phyloP scores from a whole-genome alignment of 192 early-diverging fungal genomes.

The Lunasporangiospora selenospora region DNA sequence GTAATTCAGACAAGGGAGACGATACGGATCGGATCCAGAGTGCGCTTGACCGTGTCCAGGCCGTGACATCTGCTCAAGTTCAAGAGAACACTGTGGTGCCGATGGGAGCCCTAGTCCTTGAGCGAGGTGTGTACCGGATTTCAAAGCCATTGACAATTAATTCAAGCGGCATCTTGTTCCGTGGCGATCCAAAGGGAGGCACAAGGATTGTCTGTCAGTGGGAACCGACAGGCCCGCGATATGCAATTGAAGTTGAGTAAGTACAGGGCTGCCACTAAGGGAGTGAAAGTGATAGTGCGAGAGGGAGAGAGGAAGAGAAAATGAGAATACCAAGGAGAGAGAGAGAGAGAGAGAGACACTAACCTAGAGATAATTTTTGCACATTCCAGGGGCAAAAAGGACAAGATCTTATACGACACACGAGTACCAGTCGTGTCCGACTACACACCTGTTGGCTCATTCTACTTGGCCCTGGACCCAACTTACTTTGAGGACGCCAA shows the following conservation, averaged over 20 bases:
- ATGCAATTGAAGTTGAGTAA: constrained; percentile 45
- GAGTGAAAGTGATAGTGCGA: too few species aligned
- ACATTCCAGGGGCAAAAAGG: constrained; percentile 21
- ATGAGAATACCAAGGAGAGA: too few species aligned
- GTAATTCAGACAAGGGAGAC: constrained; percentile 28
- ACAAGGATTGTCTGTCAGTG: constrained; percentile 47
- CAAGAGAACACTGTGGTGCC: constrained; percentile 3
- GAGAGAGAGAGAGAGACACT: too few species aligned
- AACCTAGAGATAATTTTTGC: too few species aligned
- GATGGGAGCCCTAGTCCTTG: constrained; percentile 42
- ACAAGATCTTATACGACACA: constrained; percentile 27
- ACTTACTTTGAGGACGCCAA: constrained; percentile 6
- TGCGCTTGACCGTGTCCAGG: constrained; percentile 31
- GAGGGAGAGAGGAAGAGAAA: too few species aligned
- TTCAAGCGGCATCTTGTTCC: constrained; percentile 45
- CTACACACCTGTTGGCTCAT: constrained; percentile 50
- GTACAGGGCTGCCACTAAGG: too few species aligned
- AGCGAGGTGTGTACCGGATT: constrained; percentile 45
- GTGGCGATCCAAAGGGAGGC: constrained; percentile 48
- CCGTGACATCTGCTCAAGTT: background rate
- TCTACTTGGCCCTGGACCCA: constrained; percentile 27
- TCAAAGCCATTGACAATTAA: constrained; percentile 33
- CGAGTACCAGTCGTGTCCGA: constrained; percentile 43
- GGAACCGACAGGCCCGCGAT: constrained; percentile 24
- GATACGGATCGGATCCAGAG: constrained; percentile 50